Evolutionary conservation across 2,329 filamentous ascomycete species (phyloP).

Genomic region (Cladophialophora psammophila): DNA sequence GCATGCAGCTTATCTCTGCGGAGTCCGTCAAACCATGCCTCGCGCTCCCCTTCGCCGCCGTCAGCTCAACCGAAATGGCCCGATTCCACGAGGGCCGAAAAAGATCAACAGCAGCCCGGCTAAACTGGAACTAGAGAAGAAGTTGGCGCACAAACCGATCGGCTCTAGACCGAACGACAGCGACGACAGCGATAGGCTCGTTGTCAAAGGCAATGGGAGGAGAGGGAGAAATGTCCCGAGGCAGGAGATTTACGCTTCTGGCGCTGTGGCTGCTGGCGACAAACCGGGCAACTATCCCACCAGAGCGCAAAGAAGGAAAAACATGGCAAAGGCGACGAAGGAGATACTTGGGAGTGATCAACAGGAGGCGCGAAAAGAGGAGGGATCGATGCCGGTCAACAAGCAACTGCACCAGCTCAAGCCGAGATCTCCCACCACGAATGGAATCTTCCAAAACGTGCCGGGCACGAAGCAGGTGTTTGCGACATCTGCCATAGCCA

Average conservation of each 20-base stretch:
- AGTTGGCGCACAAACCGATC: constrained; percentile 35
- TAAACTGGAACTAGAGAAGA: constrained; percentile 34
- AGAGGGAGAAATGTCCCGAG: constrained; percentile 29
- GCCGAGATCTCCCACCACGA: constrained; percentile 4
- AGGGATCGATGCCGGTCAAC: constrained; percentile 1
- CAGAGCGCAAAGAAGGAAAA: constrained; percentile 36
- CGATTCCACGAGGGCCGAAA: constrained; percentile 13
- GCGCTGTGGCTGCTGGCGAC: constrained; percentile 37
- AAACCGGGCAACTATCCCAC: constrained; percentile 38
- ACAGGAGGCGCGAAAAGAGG: constrained; percentile 14
- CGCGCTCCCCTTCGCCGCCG: constrained; percentile 36
- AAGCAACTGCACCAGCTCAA: constrained; percentile 2
- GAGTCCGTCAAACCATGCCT: constrained; percentile 31
- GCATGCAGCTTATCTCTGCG: not conserved
- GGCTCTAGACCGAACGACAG: constrained; percentile 37
- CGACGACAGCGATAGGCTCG: constrained; percentile 42
- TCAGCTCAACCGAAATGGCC: constrained; percentile 31
- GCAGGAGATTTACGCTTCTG: constrained; percentile 41
- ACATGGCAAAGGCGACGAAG: constrained; percentile 32
- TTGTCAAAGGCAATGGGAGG: constrained; percentile 36
- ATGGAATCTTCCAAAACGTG: constrained; percentile 16
- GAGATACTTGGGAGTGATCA: constrained; percentile 30
- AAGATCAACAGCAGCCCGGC: constrained; percentile 31
- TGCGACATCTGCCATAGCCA: constrained; percentile 5
- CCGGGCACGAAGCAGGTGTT: constrained; percentile 2